Evolutionary conservation across 306 rosid species (phyloP).

Genomic region (Lotus japonicus): DNA sequence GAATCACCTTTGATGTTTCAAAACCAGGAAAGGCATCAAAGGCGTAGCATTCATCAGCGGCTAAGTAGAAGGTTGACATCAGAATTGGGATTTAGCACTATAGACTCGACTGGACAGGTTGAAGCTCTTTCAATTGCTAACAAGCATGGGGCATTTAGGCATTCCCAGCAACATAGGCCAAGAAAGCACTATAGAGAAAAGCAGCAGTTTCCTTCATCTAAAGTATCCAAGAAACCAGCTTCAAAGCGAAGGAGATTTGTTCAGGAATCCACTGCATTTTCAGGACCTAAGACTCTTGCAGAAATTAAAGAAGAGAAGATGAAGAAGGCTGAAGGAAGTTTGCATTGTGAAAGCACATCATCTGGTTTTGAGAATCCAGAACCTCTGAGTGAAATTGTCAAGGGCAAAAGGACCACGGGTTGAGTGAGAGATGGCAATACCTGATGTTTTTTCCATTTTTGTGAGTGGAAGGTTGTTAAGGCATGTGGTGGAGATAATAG

Average conservation of each 20-base stretch:
- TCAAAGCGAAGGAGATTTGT: constrained; percentile 27
- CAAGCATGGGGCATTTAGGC: constrained; percentile 31
- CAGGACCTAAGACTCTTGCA: constrained; percentile 69
- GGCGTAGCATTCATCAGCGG: constrained; percentile 22
- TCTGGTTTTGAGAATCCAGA: constrained; percentile 57
- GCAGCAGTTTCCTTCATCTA: constrained; percentile 26
- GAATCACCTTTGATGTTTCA: constrained; percentile 32
- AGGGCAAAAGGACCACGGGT: constrained; percentile 41
- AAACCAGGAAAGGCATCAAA: constrained; percentile 23
- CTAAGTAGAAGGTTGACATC: constrained; percentile 46
- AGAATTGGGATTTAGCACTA: constrained; percentile 30
- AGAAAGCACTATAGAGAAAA: constrained; percentile 39
- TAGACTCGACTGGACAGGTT: constrained; percentile 26
- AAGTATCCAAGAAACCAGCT: constrained; percentile 35
- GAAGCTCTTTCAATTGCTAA: constrained; percentile 29
- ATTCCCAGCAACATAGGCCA: constrained; percentile 37
- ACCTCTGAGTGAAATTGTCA: constrained; percentile 56
- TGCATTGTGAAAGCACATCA: constrained; percentile 14
- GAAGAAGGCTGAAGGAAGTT: constrained; percentile 30
- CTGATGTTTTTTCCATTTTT: background rate
- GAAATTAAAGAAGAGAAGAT: constrained; percentile 69
- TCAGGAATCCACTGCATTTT: constrained; percentile 32
- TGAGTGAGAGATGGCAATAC: constrained; percentile 14
- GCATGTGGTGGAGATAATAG: background rate
- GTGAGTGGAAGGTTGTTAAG: constrained; percentile 13